Conservation (phyloP, 2,329 filamentous ascomycete genomes). For the Colletotrichum karsti region DNA sequence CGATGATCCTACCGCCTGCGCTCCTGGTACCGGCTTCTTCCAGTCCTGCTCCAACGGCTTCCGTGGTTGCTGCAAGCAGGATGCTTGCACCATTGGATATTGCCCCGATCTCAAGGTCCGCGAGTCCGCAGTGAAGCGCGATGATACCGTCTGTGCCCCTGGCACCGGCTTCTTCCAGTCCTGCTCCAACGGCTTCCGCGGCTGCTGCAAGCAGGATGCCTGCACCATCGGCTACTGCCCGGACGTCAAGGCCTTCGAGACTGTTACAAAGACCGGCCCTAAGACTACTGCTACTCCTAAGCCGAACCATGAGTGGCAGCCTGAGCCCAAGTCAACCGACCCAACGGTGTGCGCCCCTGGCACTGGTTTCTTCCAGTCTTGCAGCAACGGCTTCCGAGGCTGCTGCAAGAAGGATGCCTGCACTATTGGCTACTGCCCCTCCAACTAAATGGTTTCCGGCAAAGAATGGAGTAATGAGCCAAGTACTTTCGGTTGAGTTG, state of each 20-base stretch:
- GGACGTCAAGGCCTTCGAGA: constrained; percentile 16
- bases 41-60: constrained; percentile 13
- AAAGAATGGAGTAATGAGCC: too few relatives aligned
- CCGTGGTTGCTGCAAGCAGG: constrained; percentile 18
- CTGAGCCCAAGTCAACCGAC: constrained; percentile 1
- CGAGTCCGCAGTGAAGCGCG: neutral
- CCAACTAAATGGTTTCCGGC: neutral
- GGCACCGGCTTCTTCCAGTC: constrained; percentile 23
- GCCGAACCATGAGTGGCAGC: neutral
- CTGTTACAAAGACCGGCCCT: neutral
- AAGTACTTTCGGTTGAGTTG: too few relatives aligned
- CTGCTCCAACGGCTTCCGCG: constrained; percentile 13
- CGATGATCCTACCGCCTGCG: constrained; percentile 9
- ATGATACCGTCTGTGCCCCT: constrained; percentile 8
- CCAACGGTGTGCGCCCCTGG: constrained; percentile 18
- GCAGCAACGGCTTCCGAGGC: constrained; percentile 22
- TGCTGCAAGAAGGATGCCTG: constrained; percentile 25
- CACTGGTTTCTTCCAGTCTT: constrained; percentile 23
- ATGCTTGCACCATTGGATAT: constrained; percentile 19
- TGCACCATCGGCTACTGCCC: constrained; percentile 15
- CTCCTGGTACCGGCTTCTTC: constrained; percentile 15
- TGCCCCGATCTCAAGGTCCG: neutral
- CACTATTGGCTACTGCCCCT: constrained; percentile 20
- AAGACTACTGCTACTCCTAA: neutral
- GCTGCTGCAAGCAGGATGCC: constrained; percentile 20